Percentiles rank a stretch among this genome's conserved stretches.
phyloP scores from a whole-genome alignment of 2,329 filamentous ascomycete species.

The Cyanodermella asteris region DNA sequence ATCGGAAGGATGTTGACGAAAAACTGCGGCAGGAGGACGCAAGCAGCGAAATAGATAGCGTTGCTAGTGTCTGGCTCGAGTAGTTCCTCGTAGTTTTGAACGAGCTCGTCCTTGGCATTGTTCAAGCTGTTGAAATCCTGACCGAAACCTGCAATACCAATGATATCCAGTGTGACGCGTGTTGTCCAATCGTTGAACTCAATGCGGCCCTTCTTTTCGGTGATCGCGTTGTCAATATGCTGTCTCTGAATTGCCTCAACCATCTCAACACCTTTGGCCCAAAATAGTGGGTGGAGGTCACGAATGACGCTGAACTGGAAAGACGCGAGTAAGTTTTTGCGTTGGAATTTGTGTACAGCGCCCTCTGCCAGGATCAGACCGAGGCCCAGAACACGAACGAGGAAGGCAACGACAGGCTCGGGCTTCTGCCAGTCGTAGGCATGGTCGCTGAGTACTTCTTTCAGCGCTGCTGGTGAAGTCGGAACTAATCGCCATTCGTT shows the following conservation, averaged over 20 bases:
- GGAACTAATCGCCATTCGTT: conserved; percentile 43
- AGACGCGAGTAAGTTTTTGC: conserved; percentile 2
- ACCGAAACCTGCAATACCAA: conserved; percentile 30
- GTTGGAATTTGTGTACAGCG: conserved; percentile 3
- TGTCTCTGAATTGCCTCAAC: conserved; percentile 3
- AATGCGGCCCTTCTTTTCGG: conserved; percentile 17
- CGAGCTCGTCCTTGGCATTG: conserved; percentile 22
- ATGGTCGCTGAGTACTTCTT: conserved; percentile 46
- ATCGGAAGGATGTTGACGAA: no score
- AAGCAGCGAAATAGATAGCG: no score
- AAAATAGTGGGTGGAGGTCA: conserved; percentile 2
- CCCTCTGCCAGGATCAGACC: conserved; percentile 7
- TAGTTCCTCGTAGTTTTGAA: conserved; percentile 2
- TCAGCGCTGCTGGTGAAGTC: conserved; percentile 40
- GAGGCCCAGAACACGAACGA: conserved; percentile 5
- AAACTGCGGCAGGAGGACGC: no score
- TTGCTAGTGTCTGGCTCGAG: no score
- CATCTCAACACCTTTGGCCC: conserved; percentile 2
- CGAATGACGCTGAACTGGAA: conserved; percentile 2
- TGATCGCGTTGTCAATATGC: conserved; percentile 16
- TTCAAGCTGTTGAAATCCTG: conserved; percentile 25
- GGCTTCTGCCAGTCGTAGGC: conserved; percentile 53
- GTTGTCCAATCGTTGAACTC: conserved; percentile 14
- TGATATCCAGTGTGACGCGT: conserved; percentile 30
- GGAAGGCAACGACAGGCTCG: no score